Evolutionary conservation across 169 alveolate genomes (phyloP).

Genomic region (Plasmodium vivax): DNA sequence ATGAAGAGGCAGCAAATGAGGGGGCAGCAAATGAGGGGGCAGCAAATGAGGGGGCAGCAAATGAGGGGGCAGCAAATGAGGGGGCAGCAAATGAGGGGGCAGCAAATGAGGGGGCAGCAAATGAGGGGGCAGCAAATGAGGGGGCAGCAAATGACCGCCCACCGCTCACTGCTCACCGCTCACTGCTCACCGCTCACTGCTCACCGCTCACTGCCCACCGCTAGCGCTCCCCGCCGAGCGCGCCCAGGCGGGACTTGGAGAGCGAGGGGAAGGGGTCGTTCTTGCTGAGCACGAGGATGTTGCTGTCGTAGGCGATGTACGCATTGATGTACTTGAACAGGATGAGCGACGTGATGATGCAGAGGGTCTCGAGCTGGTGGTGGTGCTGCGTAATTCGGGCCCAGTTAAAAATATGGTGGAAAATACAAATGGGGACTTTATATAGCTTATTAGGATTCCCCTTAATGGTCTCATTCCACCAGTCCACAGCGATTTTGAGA

Average conservation of each 20-base stretch:
- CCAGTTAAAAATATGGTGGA: slow-evolving; percentile 64
- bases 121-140: too few species aligned
- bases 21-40: not conserved
- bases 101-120: too few species aligned
- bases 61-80: too few species aligned
- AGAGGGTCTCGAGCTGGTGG: slow-evolving; percentile 25
- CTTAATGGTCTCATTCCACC: slow-evolving; percentile 53
- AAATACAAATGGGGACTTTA: slow-evolving; percentile 50
- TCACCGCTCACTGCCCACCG: too few species aligned
- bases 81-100: too few species aligned
- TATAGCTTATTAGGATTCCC: slow-evolving; percentile 26
- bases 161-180: too few species aligned
- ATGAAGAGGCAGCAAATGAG: not conserved
- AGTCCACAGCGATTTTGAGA: slow-evolving; percentile 15
- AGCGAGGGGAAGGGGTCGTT: slow-evolving; percentile 60
- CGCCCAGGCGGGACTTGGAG: not conserved
- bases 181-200: too few species aligned
- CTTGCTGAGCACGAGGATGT: slow-evolving; percentile 47
- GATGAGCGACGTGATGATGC: slow-evolving; percentile 48
- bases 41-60: too few species aligned
- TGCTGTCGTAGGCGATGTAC: slow-evolving; percentile 39
- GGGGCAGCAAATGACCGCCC: too few species aligned
- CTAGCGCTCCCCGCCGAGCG: too few species aligned
- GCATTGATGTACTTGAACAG: slow-evolving; percentile 38
- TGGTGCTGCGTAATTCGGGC: slow-evolving; percentile 57